phyloP scores from a whole-genome alignment of 2,329 filamentous ascomycete genomes.

The Endocalyx cinctus region DNA sequence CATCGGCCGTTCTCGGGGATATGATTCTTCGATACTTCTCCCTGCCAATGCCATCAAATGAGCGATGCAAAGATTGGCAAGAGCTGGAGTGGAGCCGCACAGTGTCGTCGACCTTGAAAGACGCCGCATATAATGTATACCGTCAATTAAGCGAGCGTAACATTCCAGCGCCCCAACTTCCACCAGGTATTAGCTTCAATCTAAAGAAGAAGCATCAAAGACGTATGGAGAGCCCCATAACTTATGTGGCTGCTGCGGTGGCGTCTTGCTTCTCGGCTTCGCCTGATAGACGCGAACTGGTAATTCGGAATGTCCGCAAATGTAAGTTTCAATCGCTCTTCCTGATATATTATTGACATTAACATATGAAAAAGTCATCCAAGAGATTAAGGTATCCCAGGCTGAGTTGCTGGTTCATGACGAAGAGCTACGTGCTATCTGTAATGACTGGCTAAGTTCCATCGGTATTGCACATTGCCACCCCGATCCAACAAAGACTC shows the following conservation, averaged over 20 bases:
- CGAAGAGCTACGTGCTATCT: background rate
- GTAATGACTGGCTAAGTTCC: background rate
- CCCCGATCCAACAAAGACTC: background rate
- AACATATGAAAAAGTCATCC: too few species aligned
- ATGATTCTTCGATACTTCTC: conserved; percentile 13
- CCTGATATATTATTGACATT: too few species aligned
- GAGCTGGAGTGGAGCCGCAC: conserved; percentile 12
- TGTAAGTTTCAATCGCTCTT: too few species aligned
- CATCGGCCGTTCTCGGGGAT: conserved; percentile 19
- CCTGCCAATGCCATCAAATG: conserved; percentile 12
- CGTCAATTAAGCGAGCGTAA: conserved; percentile 3
- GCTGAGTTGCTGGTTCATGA: background rate
- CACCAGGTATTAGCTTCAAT: conserved; percentile 14
- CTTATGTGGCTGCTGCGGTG: conserved; percentile 16
- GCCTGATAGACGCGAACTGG: background rate
- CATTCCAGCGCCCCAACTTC: conserved; percentile 16
- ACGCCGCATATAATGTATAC: conserved; percentile 2
- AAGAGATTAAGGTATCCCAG: conserved; percentile 12
- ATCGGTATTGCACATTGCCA: conserved; percentile 1
- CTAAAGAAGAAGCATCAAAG: conserved; percentile 7
- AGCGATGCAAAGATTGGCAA: conserved; percentile 24
- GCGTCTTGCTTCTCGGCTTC: conserved; percentile 4
- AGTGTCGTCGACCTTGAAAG: too few species aligned
- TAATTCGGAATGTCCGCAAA: too few species aligned
- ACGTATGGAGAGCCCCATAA: conserved; percentile 8